Conservation (phyloP, 1,284 basidiomycete genomes). For the Volvariella surrecta region DNA sequence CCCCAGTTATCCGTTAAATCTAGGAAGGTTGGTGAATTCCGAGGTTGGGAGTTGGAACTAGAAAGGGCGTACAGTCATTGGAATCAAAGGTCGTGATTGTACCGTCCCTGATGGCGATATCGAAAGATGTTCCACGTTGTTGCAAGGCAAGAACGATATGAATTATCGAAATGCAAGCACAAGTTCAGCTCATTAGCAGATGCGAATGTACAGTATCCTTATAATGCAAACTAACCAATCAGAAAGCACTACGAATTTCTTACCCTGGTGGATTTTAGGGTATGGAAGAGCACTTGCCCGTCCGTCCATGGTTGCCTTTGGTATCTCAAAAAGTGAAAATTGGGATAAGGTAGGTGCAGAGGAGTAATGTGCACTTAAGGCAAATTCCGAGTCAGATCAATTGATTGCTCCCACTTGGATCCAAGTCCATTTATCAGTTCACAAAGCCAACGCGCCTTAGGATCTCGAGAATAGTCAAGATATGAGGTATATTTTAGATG, state of each 20-base stretch:
- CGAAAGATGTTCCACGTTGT: background rate
- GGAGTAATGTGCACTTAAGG: too few relatives aligned
- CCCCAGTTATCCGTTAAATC: slow-evolving; percentile 76
- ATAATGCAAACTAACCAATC: slow-evolving; percentile 62
- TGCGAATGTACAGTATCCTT: too few relatives aligned
- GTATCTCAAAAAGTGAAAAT: too few relatives aligned
- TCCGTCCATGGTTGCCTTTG: slow-evolving; percentile 13
- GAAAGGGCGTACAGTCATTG: slow-evolving; percentile 68
- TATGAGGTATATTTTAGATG: too few relatives aligned
- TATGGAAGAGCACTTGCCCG: slow-evolving; percentile 60
- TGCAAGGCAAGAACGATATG: background rate
- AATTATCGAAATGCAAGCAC: slow-evolving; percentile 2
- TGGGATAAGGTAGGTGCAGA: too few relatives aligned
- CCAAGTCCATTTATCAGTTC: too few relatives aligned
- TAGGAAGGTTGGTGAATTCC: slow-evolving; percentile 17
- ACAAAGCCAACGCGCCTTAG: too few relatives aligned
- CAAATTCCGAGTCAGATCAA: too few relatives aligned
- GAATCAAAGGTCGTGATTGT: slow-evolving; percentile 88
- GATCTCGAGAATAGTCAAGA: too few relatives aligned
- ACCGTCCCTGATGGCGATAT: slow-evolving; percentile 61
- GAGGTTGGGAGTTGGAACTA: slow-evolving; percentile 3
- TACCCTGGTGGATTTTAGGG: slow-evolving; percentile 70
- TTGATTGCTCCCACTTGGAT: too few relatives aligned
- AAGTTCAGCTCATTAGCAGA: background rate
- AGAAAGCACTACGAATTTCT: slow-evolving; percentile 80